Evolutionary conservation across 352 stramenopile genomes (phyloP).

Genomic region (Aphanomyces cochlioides): DNA sequence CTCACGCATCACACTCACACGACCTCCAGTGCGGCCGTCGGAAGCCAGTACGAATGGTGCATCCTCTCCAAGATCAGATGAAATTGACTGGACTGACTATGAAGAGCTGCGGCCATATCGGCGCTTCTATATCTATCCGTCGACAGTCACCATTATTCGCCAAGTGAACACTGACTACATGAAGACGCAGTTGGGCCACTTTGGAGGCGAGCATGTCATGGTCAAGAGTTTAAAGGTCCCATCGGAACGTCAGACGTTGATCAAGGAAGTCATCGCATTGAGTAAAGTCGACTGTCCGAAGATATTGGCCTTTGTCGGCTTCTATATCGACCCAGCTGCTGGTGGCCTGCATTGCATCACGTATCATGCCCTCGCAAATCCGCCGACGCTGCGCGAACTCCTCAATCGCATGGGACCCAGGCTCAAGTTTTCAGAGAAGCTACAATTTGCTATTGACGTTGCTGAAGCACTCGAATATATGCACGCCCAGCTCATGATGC

Average conservation of each 20-base stretch:
- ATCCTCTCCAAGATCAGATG: background rate
- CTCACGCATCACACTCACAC: background rate
- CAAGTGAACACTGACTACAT: conserved; percentile 24
- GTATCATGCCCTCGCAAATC: conserved; percentile 6
- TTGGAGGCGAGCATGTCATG: conserved; percentile 14
- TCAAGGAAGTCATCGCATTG: conserved; percentile 26
- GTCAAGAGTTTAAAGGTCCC: conserved; percentile 25
- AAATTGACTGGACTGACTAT: conserved; percentile 24
- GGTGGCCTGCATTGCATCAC: conserved; percentile 24
- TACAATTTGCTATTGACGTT: conserved; percentile 34
- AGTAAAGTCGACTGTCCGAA: conserved; percentile 22
- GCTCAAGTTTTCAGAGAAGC: conserved; percentile 28
- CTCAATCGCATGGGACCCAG: background rate
- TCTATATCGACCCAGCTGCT: conserved; percentile 10
- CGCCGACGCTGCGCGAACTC: conserved; percentile 5
- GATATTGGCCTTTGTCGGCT: conserved; percentile 19
- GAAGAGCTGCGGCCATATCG: conserved; percentile 7
- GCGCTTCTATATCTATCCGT: conserved; percentile 22
- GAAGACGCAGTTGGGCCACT: conserved; percentile 22
- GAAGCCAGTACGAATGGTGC: background rate
- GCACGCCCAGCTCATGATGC: conserved; percentile 34
- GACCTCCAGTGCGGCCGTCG: background rate
- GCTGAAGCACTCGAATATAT: conserved; percentile 35
- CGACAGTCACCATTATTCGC: conserved; percentile 16
- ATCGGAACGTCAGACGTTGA: background rate